These are phyloP conservation scores for Pseudophaeomoniella oleicola DNA, from an alignment of 2,329 filamentous ascomycete genomes.

Conservation along the genomic window DNA sequence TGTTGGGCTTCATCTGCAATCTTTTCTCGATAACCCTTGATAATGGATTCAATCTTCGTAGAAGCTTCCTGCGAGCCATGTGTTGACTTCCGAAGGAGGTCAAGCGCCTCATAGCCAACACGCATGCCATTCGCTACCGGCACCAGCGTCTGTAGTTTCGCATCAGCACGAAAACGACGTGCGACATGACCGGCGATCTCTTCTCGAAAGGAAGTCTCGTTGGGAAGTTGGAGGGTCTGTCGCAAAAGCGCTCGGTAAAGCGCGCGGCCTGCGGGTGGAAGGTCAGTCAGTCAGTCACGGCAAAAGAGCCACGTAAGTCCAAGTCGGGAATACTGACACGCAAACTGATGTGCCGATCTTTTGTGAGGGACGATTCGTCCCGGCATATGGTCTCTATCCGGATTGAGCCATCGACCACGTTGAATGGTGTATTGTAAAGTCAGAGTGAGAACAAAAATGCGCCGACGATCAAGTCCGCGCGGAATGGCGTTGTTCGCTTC, in stretches of 20 bases:
- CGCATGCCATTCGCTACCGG: conserved; percentile 22
- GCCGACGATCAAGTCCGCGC: too few relatives aligned
- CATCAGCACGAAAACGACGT: conserved; percentile 23
- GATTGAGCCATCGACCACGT: conserved; percentile 1
- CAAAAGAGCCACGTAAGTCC: background rate
- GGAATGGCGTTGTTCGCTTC: too few relatives aligned
- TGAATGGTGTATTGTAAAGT: too few relatives aligned
- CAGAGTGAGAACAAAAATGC: too few relatives aligned
- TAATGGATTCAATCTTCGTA: conserved; percentile 3
- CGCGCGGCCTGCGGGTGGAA: conserved; percentile 19
- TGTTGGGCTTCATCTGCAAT: conserved; percentile 1
- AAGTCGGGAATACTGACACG: conserved; percentile 20
- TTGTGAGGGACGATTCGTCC: conserved; percentile 17
- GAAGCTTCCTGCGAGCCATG: conserved; percentile 4
- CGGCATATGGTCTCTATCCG: conserved; percentile 19
- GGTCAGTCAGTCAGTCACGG: conserved; percentile 4
- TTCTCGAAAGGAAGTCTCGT: conserved; percentile 4
- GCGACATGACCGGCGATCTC: conserved; percentile 13
- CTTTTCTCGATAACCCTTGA: conserved; percentile 5
- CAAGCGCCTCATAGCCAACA: conserved; percentile 23
- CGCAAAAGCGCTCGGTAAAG: conserved; percentile 30
- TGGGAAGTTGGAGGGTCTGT: conserved; percentile 21
- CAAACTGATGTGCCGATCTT: conserved; percentile 27
- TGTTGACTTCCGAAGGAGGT: conserved; percentile 6
- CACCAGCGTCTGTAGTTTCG: conserved; percentile 21